Conservation (phyloP, 805 yeast species). For the Barnettozyma siamensis region DNA sequence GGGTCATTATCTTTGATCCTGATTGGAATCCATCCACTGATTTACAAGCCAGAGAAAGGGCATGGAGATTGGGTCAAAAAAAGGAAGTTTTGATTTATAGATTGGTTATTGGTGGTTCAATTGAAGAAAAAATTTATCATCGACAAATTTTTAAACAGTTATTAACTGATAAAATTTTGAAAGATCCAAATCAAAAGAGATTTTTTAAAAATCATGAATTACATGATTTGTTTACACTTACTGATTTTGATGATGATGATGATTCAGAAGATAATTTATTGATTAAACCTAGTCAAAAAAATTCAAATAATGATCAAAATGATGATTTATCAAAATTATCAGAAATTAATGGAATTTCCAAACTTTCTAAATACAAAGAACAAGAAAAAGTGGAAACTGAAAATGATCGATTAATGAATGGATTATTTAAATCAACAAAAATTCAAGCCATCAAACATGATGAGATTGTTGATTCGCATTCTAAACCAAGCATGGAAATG, state of each 20-base stretch:
- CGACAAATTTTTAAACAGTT: conserved; percentile 95
- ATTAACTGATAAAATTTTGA: conserved; percentile 84
- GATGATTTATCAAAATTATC: conserved; percentile 69
- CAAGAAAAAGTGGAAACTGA: conserved; percentile 35
- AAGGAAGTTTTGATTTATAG: conserved; percentile 87
- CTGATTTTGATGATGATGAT: conserved; percentile 55
- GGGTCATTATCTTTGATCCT: conserved; percentile 92
- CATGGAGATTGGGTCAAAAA: conserved; percentile 96
- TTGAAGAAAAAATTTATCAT: conserved; percentile 95
- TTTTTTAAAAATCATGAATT: conserved; percentile 90
- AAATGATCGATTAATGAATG: conserved; percentile 67
- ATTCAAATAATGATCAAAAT: conserved; percentile 17
- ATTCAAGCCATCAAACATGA: conserved; percentile 79
- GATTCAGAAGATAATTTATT: not conserved
- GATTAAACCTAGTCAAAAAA: conserved; percentile 22
- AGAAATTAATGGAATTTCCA: conserved; percentile 64
- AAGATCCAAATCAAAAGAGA: conserved; percentile 91
- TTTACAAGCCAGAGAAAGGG: conserved; percentile 92
- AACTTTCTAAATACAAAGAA: conserved; percentile 54
- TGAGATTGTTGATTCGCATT: conserved; percentile 52
- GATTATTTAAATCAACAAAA: conserved; percentile 66
- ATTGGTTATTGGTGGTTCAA: conserved; percentile 89
- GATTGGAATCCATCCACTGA: conserved; percentile 99
- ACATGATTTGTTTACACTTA: conserved; percentile 82
- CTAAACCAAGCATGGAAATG: conserved; percentile 26